A percentile compares a stretch with the other conserved stretches of the same genome.
Evolutionary conservation across 2,329 filamentous ascomycete species (phyloP).

Genomic region (Bimuria novae-zelandiae): DNA sequence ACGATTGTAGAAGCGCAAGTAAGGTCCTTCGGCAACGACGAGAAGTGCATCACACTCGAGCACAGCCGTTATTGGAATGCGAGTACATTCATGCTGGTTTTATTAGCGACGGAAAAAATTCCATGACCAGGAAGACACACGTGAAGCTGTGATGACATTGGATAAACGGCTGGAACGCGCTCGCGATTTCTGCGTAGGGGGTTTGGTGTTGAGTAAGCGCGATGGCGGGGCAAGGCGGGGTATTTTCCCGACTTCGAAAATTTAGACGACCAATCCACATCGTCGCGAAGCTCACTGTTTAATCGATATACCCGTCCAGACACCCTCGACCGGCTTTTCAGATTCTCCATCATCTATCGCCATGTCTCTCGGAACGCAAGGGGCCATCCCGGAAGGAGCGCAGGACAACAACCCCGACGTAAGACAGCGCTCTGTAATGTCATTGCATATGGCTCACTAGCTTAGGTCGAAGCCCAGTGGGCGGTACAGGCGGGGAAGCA

Average conservation of each 20-base stretch:
- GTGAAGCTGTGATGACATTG: constrained; percentile 43
- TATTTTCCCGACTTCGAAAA: constrained; percentile 26
- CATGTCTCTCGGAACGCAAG: constrained; percentile 43
- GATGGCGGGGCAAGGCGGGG: constrained; percentile 27
- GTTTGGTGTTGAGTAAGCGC: constrained; percentile 42
- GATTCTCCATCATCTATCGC: constrained; percentile 10
- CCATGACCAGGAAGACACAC: constrained; percentile 21
- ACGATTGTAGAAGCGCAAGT: constrained; percentile 45
- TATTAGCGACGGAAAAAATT: constrained; percentile 17
- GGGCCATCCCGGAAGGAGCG: constrained; percentile 52
- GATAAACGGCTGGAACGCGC: constrained; percentile 24
- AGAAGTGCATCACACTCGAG: constrained; percentile 44
- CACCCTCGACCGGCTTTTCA: not conserved
- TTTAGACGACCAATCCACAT: constrained; percentile 18
- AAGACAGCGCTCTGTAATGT: constrained; percentile 36
- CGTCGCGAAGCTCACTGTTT: not conserved
- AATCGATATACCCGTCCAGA: not conserved
- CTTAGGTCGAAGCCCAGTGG: constrained; percentile 97
- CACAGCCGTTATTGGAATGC: constrained; percentile 53
- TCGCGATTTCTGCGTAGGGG: constrained; percentile 22
- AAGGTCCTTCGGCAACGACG: constrained; percentile 51
- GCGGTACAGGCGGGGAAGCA: constrained; percentile 97
- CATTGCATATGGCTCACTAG: constrained; percentile 28
- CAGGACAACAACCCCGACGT: constrained; percentile 72
- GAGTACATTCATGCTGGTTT: constrained; percentile 44